Evolutionary conservation across 2,329 filamentous ascomycete genomes (phyloP), one percentile per base, ranked within the genome.

Genomic region (Penicillium sp.): DNA sequence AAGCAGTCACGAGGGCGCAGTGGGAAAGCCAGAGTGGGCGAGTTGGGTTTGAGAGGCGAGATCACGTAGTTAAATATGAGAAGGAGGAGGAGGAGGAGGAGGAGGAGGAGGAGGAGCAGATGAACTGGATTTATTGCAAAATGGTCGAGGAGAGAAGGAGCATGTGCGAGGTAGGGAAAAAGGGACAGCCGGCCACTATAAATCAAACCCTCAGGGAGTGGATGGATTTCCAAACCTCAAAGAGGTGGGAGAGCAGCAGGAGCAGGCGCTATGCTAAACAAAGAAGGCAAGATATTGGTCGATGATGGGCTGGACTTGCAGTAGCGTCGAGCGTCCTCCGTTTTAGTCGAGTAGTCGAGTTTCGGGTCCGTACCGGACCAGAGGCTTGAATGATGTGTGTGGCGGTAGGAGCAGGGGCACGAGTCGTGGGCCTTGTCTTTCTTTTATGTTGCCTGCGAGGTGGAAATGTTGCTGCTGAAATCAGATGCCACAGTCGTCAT

Each of bases 261-360:
- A 29, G 50, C 15, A 46, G 23, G 47, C 47, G 31, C 21, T 48
- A 29, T 51, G 30, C 35, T 13, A 29, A n/a, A 58, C 29, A 57
- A 50, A 52, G 44, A 58, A 35, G 31, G 38, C 26, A 54, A 30
- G 45, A 58, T 49, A 58, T 62, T 62, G 60, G 55, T 53, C 21
- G 60, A 54, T 58, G 19, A 50, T 41, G 50, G 60, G 47, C 45
- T 62, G 44, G 60, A 47, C 26, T 62, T 62, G 60, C 60, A 62
- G 60, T 62, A 62, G 60, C 50, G 60, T 54, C 55, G 54, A 51
- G 47, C 41, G 44, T 41, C n/a, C 11, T 55, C 47, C 41, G 26
- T 19, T 35, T 30, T 51, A 44, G 52, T 60, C 50, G 29, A 48
- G 57, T 51, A 44, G 52, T 60, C 50, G 29, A 48, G 57, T 60